Base-by-base conservation (phyloP, 208 protist species). In the Plasmodiophora brassicae region DNA sequence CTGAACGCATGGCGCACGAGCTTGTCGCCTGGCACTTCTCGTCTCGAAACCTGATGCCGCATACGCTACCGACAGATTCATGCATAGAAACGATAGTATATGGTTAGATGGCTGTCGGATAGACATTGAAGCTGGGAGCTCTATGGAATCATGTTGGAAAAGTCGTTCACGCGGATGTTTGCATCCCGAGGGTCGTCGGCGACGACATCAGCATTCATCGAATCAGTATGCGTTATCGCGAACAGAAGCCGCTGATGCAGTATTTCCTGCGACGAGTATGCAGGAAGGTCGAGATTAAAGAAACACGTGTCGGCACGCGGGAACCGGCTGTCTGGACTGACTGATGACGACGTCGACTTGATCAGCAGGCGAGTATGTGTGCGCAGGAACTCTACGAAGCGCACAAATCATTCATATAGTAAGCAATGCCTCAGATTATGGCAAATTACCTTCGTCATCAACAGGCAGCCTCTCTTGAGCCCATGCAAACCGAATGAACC, bases 391-490 rank as follows among this genome's bases (percentile, higher is more conserved):
- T 78, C 65, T 8, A n/a, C n/a, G n/a, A n/a, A n/a, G n/a, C n/a
- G n/a, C n/a, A n/a, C n/a, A n/a, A n/a, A n/a, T n/a, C n/a, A n/a
- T n/a, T n/a, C n/a, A n/a, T n/a, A n/a, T n/a, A n/a, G n/a, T n/a
- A n/a, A n/a, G n/a, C n/a, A n/a, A n/a, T n/a, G n/a, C n/a, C n/a
- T n/a, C n/a, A n/a, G n/a, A n/a, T n/a, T n/a, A n/a, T n/a, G n/a
- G n/a, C n/a, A n/a, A n/a, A n/a, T n/a, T n/a, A n/a, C n/a, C n/a
- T n/a, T 8, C 65, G 41, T 78, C 65, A 32, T 78, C 65, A 36
- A 78, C 65, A 32, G 83, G 83, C 25, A 86, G 41, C 45, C 39
- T 41, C n/a, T 86, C 83, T 45, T 86, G 83, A 54, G 83, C 83
- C 83, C 83, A 86, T 8, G 83, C 83, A 53, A 86, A 86, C 5